Base-by-base conservation (phyloP, 2,329 filamentous ascomycete species). In the Fusarium keratoplasticum region DNA sequence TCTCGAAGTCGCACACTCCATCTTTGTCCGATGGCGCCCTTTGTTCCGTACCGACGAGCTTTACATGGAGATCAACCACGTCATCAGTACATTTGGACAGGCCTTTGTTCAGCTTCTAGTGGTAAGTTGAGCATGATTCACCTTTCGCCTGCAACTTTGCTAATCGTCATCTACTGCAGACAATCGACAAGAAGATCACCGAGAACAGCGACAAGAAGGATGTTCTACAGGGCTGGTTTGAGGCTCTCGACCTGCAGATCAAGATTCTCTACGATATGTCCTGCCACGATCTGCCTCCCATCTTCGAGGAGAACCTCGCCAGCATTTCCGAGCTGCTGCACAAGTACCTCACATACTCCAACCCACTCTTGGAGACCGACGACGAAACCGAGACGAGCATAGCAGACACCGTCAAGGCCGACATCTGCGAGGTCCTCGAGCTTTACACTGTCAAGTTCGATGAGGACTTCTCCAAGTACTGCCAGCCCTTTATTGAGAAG, bases 191-290 rank as follows among this genome's bases (percentile, higher is more conserved):
- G 69, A 89, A 90, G 74, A 92, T 99, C 77, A 89, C 93, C 67
- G 89, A 92, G 77, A 95, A 95, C 81, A 89, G 92, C 79, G 87
- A 90, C 82, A 93, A 98, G 82, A 93, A 94, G 78, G 89, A 89
- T 6, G 90, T 88, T 18, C 88, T 99, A 52, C 91, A 92, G 79
- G 90, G 91, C 76, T 94, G 95, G 81, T 95, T 98, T 77, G 91
- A 94, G 73, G 95, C 95, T 4, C 88, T 99, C 72, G 95, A 96
- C 81, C 88, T 98, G 61, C 90, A 97, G 76, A 88, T 98, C 77
- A 97, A 97, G 86, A 91, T 99, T 58, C 91, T 98, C 81, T 96
- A 96, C 85, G 97, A 99, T 83, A 91, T 99, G 61, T 98, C 95
- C n/a, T 98, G 93, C 81, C 97, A 99, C 82, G 96, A 99, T 82